These are phyloP conservation scores for Komagataella kurtzmanii DNA, from an alignment of 805 yeast genomes.

Conservation along the genomic window DNA sequence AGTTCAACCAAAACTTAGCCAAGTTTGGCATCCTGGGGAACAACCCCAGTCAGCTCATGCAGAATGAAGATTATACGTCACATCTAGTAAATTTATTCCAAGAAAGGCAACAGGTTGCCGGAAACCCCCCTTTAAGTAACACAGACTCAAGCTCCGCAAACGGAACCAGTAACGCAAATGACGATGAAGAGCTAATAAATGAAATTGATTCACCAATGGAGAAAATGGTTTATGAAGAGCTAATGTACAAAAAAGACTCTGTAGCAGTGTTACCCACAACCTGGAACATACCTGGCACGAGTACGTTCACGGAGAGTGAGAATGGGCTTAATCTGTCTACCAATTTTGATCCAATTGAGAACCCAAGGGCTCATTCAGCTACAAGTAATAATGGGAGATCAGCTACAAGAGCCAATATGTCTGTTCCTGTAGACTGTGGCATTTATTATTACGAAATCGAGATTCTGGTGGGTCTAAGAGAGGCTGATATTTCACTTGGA, in stretches of 20 bases:
- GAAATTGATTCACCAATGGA: slow-evolving; percentile 3
- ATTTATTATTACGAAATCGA: slow-evolving; percentile 39
- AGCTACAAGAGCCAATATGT: slow-evolving; percentile 17
- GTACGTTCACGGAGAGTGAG: not conserved
- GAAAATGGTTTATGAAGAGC: not conserved
- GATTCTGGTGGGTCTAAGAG: slow-evolving; percentile 20
- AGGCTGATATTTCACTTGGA: slow-evolving; percentile 31
- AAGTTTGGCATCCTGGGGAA: slow-evolving; percentile 10
- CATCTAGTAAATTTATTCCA: not conserved
- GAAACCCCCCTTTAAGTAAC: not conserved
- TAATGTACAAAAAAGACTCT: not conserved
- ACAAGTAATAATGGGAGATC: not conserved
- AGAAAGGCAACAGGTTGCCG: not conserved
- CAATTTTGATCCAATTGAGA: not conserved
- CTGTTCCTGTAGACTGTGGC: slow-evolving; percentile 26
- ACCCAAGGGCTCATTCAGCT: not conserved
- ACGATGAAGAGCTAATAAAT: slow-evolving; percentile 4
- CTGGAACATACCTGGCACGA: not conserved
- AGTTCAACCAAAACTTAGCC: slow-evolving; percentile 6
- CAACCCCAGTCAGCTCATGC: slow-evolving; percentile 7
- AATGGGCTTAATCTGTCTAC: not conserved
- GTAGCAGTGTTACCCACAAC: not conserved
- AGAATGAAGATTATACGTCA: slow-evolving; percentile 7
- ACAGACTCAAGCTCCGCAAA: not conserved
- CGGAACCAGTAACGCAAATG: not conserved